Evolutionary conservation across 202 grass and related monocot species (phyloP), one percentile per base, ranked within the genome.

Genomic region (Zizania palustris): DNA sequence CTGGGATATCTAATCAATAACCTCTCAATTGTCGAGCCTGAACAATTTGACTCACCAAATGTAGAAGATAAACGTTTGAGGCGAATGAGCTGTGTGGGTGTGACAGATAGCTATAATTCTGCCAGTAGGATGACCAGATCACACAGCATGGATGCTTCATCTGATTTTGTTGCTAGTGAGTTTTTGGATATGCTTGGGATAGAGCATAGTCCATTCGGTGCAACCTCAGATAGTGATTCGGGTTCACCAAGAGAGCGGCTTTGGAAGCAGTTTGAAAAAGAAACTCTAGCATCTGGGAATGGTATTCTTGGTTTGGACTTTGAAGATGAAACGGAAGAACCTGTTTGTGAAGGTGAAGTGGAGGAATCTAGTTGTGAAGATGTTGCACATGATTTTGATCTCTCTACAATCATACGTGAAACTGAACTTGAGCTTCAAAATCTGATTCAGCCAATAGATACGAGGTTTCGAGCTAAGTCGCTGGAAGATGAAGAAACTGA

Each of bases 101-200:
- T 46, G 19, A 44, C 65, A 40, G 79, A 77, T 76, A 22, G 59
- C 78, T 73, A 76, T 81, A 88, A 66, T 41, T 87, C 81, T 33
- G 11, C 77, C 28, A 81, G 59, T 67, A 83, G 80, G 74, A 87
- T 85, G 80, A 76, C 35, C 62, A 98, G 85, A 81, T 90, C 96
- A 0, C 70, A 0, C 65, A 95, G 91, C 82, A 86, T 98, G 67
- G 96, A 98, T 81, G 74, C 71, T 59, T 72, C 76, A 16, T 80
- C 94, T 35, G 96, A 90, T 71, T 83, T 79, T 39, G 91, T 98
- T 83, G 89, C 89, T 67, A 90, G 60, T 78, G 91, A 98, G 35
- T 95, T 98, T 77, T 86, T 98, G 67, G 91, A 85, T 78, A 90
- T 98, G 96, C 85, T 98, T 67, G 96, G 85, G 55, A 82, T 95